Evolutionary conservation across 2,329 filamentous ascomycete genomes (phyloP), one percentile per base, ranked within the genome.

Genomic region (Sclerotiophoma versabilis): DNA sequence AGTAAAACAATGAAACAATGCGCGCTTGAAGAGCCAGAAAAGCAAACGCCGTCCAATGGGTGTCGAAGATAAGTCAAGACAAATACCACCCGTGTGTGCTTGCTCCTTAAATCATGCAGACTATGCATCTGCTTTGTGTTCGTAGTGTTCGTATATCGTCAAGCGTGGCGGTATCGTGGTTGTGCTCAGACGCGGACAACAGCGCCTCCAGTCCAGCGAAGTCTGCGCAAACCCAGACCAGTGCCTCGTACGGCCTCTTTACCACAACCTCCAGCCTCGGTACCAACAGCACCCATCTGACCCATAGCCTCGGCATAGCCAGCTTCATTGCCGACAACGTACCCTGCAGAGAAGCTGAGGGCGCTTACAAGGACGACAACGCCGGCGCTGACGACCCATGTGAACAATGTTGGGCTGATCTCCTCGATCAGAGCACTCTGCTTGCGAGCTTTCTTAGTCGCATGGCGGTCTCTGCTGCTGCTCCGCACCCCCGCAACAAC

Each of bases 351-450:
- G 69, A 88, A 88, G 62, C 84, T 86, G 57, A 88, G 81, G 2
- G 85, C 86, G 14, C 83, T 85, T 49, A 88, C 82, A 0, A 87
- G 77, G 2, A 88, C 83, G 1, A 88, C 83, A 15, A 88, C 84
- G 2, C 86, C 85, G 0, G 86, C 86, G 42, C 84, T 85, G 39
- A 87, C 81, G 4, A 87, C 83, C 86, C 86, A 88, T 0, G 85
- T 87, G 61, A 88, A 81, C 8, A 88, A 74, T 0, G 85, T 87
- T 0, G 85, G 85, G 26, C 79, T 83, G 52, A 84, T 78, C 6
- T 76, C 73, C 26, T 77, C 77, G 15, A 73, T 65, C 9, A 74
- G 29, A 6, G 68, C 68, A 9, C 64, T 65, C 15, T 66, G 65
- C 45, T 72, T 70, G 15, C 76, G 74, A 5, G 71, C 71, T 53